Percentiles rank a stretch among this genome's conserved stretches.
These are phyloP conservation scores for Aspergillus quadricinctus DNA, from an alignment of 2,329 filamentous ascomycete species.

Conservation along the genomic window DNA sequence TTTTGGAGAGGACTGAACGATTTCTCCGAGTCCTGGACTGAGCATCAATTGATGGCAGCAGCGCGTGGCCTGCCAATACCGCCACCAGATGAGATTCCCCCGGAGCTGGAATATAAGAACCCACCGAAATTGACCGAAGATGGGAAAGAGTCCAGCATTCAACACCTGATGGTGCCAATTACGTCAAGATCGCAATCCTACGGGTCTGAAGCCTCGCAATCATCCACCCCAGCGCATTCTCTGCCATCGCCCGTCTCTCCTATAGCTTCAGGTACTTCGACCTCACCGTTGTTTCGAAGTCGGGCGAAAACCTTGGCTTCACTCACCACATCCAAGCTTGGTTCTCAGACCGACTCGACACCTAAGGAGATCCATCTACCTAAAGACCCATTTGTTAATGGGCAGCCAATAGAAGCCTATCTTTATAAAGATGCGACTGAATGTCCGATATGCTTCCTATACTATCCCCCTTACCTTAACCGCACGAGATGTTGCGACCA, in stretches of 20 bases:
- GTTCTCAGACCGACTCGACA: conserved; percentile 64
- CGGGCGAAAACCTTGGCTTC: conserved; percentile 86
- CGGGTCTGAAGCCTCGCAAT: conserved; percentile 67
- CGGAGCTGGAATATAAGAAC: conserved; percentile 58
- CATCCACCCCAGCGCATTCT: conserved; percentile 59
- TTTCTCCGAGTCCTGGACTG: conserved; percentile 82
- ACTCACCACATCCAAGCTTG: conserved; percentile 69
- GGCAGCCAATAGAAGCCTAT: conserved; percentile 87
- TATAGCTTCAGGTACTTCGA: conserved; percentile 46
- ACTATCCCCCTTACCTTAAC: conserved; percentile 92
- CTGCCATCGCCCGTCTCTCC: conserved; percentile 56
- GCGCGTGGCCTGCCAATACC: conserved; percentile 81
- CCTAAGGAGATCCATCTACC: conserved; percentile 77
- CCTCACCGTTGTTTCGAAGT: conserved; percentile 65
- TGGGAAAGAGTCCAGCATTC: conserved; percentile 53
- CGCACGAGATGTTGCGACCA: conserved; percentile 94
- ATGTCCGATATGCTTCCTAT: conserved; percentile 94
- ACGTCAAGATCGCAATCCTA: conserved; percentile 70
- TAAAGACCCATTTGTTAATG: conserved; percentile 82
- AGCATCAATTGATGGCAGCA: conserved; percentile 90
- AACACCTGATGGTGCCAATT: conserved; percentile 75
- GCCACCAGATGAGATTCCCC: conserved; percentile 74
- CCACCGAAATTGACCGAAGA: conserved; percentile 42
- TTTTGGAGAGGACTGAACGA: conserved; percentile 95
- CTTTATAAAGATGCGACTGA: conserved; percentile 87